Evolutionary conservation across 2,329 filamentous ascomycete genomes (phyloP).

Genomic region (Trichoderma breve): DNA sequence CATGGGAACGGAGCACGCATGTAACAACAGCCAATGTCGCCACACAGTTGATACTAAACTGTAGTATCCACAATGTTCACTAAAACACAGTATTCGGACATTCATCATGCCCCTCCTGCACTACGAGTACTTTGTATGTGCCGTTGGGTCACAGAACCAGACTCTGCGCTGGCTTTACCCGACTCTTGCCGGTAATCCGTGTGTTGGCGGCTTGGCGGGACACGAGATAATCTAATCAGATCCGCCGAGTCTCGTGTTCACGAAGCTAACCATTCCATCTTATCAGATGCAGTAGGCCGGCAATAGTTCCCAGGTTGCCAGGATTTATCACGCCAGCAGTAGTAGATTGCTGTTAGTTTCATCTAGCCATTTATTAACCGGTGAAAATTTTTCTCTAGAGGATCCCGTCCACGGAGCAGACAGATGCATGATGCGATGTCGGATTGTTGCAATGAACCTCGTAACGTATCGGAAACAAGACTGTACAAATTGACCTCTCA

Average conservation of each 20-base stretch:
- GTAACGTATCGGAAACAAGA: not conserved
- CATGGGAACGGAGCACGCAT: not conserved
- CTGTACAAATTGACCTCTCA: not conserved
- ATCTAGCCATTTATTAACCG: not conserved
- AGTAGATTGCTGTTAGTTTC: not conserved
- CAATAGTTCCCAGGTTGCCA: not conserved
- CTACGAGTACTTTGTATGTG: not conserved
- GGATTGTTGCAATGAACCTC: not conserved
- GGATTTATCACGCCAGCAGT: not conserved
- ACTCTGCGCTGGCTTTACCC: not conserved
- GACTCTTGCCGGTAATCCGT: not conserved
- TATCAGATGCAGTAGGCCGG: not conserved
- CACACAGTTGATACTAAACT: not conserved
- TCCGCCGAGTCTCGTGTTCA: not conserved
- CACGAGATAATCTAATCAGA: conserved; percentile 1
- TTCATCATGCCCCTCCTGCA: not conserved
- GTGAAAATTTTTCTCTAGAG: not conserved
- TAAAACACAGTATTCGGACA: not conserved
- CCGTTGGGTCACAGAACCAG: not conserved
- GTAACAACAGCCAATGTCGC: not conserved
- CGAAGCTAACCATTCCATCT: conserved; percentile 13
- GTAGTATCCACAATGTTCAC: not conserved
- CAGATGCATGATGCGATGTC: not conserved
- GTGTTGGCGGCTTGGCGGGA: conserved; percentile 30
- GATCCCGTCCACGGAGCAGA: not conserved